Conservation (phyloP, 371 early-diverging fungal species). For the Capillidium heterosporum region DNA sequence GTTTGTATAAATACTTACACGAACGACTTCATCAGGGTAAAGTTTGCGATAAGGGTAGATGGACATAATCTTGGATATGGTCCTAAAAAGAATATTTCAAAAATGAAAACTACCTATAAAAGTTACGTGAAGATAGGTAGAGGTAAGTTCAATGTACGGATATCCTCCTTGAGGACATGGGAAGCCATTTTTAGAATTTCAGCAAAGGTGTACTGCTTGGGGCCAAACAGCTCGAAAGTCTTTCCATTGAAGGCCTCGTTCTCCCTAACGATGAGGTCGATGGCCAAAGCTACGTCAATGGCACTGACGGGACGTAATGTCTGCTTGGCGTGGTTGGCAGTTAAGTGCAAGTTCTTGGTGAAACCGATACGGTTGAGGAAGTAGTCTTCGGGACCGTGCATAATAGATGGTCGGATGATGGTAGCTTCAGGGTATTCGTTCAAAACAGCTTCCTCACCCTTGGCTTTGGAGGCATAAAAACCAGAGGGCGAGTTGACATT, state of each 20-base stretch:
- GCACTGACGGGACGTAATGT: constrained; percentile 71
- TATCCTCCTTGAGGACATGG: constrained; percentile 42
- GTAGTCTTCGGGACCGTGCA: constrained; percentile 86
- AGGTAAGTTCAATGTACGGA: constrained; percentile 44
- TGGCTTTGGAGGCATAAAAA: constrained; percentile 70
- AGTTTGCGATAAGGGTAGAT: constrained; percentile 36
- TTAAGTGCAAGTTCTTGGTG: constrained; percentile 10
- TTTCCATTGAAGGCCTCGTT: constrained; percentile 50
- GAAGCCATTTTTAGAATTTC: constrained; percentile 57
- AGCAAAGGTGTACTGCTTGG: constrained; percentile 50
- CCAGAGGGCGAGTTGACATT: constrained; percentile 51
- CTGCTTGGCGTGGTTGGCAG: constrained; percentile 43
- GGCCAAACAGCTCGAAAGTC: constrained; percentile 81
- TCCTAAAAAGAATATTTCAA: constrained; percentile 4
- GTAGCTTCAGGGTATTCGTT: constrained; percentile 80
- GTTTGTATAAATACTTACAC: not conserved
- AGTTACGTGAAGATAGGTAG: constrained; percentile 29
- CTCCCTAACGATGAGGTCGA: constrained; percentile 51
- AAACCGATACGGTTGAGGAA: constrained; percentile 81
- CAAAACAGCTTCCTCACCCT: constrained; percentile 76
- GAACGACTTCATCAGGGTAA: constrained; percentile 43
- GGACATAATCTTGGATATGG: constrained; percentile 21
- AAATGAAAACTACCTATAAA: constrained; percentile 11
- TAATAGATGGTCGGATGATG: constrained; percentile 76
- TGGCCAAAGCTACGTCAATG: constrained; percentile 73